Percentiles rank a stretch among this genome's conserved stretches.
phyloP scores from a whole-genome alignment of 2,329 filamentous ascomycete species.

The Colletotrichum echinochloae region DNA sequence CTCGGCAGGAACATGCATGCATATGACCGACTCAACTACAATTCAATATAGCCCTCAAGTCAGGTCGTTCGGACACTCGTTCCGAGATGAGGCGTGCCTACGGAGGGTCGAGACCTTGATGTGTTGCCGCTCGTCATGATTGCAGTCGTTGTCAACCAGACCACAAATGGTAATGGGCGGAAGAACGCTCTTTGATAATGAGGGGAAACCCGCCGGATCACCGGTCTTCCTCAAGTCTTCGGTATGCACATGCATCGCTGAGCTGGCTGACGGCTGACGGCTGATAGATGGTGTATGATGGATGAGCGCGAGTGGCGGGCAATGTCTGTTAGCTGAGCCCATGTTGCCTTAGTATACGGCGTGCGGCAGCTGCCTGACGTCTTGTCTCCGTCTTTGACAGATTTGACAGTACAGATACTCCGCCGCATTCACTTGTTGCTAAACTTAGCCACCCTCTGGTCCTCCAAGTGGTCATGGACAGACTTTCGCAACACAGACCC shows the following conservation, averaged over 20 bases:
- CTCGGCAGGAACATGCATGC: background rate
- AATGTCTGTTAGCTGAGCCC: conserved; percentile 9
- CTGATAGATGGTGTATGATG: background rate
- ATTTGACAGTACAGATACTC: background rate
- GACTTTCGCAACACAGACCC: background rate
- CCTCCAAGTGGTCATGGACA: conserved; percentile 6
- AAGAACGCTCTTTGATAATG: no score
- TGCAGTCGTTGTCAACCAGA: no score
- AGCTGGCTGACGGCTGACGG: conserved; percentile 12
- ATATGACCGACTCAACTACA: background rate
- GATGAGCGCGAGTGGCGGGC: conserved; percentile 9
- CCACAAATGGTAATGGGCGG: background rate
- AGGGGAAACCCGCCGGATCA: background rate
- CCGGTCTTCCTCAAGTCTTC: background rate
- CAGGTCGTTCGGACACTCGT: background rate
- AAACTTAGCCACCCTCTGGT: conserved; percentile 35
- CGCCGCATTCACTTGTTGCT: conserved; percentile 6
- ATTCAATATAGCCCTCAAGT: background rate
- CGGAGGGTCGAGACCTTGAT: no score
- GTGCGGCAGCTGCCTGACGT: background rate
- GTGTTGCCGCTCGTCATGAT: no score
- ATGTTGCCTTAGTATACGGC: background rate
- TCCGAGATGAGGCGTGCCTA: background rate
- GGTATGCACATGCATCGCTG: background rate
- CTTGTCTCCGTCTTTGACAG: background rate